Conservation (phyloP, 1,139 yeast genomes). For the Saccharomycopsis crataegensis region DNA sequence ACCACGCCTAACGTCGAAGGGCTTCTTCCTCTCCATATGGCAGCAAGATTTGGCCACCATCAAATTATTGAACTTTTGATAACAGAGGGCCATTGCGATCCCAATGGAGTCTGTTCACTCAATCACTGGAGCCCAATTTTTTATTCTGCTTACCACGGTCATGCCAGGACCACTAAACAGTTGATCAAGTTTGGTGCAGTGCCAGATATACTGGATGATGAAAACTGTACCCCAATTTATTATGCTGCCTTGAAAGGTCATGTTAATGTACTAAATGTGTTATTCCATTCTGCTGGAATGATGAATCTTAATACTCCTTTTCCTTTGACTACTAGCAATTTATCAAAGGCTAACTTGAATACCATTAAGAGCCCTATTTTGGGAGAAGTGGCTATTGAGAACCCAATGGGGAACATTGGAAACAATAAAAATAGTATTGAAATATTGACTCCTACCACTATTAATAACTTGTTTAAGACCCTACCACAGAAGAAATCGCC, state of each 20-base stretch:
- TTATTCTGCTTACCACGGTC: constrained; percentile 86
- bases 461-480: constrained; percentile 3
- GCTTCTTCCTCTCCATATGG: constrained; percentile 78
- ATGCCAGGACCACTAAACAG: constrained; percentile 59
- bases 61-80: constrained; percentile 61
- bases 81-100: constrained; percentile 56
- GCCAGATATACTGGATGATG: constrained; percentile 69
- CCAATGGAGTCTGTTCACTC: constrained; percentile 68
- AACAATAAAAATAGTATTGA: too few species aligned
- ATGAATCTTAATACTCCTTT: not conserved
- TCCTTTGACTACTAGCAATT: constrained; percentile 3
- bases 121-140: constrained; percentile 93
- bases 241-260: constrained; percentile 95
- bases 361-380: too few species aligned
- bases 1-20: constrained; percentile 74
- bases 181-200: constrained; percentile 70
- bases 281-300: constrained; percentile 30
- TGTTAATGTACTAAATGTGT: constrained; percentile 63
- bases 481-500: not conserved
- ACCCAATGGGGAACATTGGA: too few species aligned
- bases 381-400: too few species aligned
- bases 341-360: not conserved
- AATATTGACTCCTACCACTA: not conserved
- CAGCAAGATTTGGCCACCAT: constrained; percentile 75
- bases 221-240: constrained; percentile 74